Conservation (phyloP, 2,329 filamentous ascomycete genomes). For the Fusarium sp. region DNA sequence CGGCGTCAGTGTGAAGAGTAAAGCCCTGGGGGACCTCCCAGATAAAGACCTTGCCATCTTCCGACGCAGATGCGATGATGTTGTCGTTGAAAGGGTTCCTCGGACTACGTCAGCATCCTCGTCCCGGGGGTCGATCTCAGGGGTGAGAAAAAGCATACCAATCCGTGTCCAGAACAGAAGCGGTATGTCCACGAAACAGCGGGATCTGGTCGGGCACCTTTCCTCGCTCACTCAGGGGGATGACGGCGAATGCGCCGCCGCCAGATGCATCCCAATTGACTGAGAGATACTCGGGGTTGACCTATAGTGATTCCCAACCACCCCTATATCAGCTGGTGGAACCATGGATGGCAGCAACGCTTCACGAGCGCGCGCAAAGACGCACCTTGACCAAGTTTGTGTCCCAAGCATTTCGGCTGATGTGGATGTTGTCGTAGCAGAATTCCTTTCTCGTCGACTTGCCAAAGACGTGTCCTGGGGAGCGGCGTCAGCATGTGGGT, state of each 20-base stretch:
- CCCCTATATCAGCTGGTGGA: conserved; percentile 41
- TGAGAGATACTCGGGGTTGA: conserved; percentile 93
- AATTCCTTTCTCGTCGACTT: conserved; percentile 95
- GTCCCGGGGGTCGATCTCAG: conserved; percentile 13
- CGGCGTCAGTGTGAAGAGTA: conserved; percentile 84
- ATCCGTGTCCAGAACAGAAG: conserved; percentile 95
- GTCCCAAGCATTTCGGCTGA: conserved; percentile 99
- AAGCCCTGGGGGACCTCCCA: conserved; percentile 95
- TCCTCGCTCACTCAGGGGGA: conserved; percentile 89
- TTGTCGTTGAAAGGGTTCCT: conserved; percentile 98
- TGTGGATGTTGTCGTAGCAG: conserved; percentile 98
- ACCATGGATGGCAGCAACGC: conserved; percentile 13
- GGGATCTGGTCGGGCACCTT: conserved; percentile 93
- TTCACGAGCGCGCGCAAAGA: conserved; percentile 18
- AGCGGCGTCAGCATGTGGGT: conserved; percentile 44
- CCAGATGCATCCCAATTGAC: conserved; percentile 99
- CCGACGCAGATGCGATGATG: conserved; percentile 91
- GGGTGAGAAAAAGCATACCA: conserved; percentile 70
- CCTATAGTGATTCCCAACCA: conserved; percentile 63
- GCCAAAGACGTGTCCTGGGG: conserved; percentile 94
- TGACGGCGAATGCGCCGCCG: conserved; percentile 95
- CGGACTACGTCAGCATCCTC: conserved; percentile 24
- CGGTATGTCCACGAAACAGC: conserved; percentile 95
- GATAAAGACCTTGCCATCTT: conserved; percentile 96
- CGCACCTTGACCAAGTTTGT: conserved; percentile 96